Conservation (phyloP, 2,329 filamentous ascomycete species). For the Blastomyces emzantsi region DNA sequence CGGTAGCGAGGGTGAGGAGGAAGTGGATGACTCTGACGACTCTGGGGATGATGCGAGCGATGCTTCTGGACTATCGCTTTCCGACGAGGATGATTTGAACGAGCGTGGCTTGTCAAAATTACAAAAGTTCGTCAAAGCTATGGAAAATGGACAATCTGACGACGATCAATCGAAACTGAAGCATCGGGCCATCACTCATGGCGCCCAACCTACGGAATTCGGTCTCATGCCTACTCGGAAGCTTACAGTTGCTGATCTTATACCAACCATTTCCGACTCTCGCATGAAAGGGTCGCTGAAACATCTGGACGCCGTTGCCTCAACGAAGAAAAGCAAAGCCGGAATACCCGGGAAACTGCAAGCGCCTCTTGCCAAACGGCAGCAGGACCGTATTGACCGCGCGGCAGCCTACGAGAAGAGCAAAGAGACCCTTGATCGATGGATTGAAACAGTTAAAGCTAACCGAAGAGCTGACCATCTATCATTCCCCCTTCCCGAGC, state of each 20-base stretch:
- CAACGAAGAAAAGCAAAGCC: constrained; percentile 42
- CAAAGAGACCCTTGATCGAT: constrained; percentile 80
- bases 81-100: constrained; percentile 40
- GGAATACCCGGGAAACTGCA: constrained; percentile 60
- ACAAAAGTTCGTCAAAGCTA: constrained; percentile 59
- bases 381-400: constrained; percentile 78
- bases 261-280: constrained; percentile 63
- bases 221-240: constrained; percentile 53
- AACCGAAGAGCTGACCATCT: constrained; percentile 89
- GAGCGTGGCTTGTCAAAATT: constrained; percentile 52
- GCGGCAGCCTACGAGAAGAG: constrained; percentile 79
- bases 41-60: constrained; percentile 41
- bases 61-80: constrained; percentile 43
- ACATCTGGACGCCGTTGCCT: constrained; percentile 44
- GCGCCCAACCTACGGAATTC: constrained; percentile 54
- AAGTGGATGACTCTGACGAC: constrained; percentile 36
- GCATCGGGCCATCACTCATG: constrained; percentile 44
- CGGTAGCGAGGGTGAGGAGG: constrained; percentile 32
- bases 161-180: constrained; percentile 24
- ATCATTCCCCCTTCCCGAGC: constrained; percentile 72
- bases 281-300: constrained; percentile 72
- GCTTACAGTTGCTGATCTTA: constrained; percentile 65
- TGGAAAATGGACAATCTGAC: constrained; percentile 38
- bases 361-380: constrained; percentile 72
- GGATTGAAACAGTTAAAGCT: constrained; percentile 91